Conservation (phyloP, 129 eudicot genomes). For the Flaveria brownii region DNA sequence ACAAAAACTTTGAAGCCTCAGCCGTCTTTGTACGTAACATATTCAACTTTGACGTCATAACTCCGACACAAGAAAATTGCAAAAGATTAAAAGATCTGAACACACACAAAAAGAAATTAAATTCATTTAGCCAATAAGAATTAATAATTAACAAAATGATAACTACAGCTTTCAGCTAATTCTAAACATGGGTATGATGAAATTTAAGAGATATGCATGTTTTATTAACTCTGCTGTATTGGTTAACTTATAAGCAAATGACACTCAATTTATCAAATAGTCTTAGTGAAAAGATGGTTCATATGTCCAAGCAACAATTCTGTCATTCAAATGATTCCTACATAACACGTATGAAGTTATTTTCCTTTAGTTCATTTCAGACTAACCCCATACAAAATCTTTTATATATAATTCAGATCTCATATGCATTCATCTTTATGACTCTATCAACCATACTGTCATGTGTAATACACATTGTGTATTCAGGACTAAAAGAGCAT, state of each 20-base stretch:
- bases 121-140: slow-evolving; percentile 6
- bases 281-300: neutral
- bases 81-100: slow-evolving; percentile 18
- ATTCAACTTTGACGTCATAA: slow-evolving; percentile 31
- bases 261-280: neutral
- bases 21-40: slow-evolving; percentile 29
- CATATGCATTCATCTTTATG: neutral
- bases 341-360: neutral
- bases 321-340: neutral
- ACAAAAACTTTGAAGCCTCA: slow-evolving; percentile 33
- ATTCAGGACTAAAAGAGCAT: neutral
- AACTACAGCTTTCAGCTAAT: neutral
- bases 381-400: neutral
- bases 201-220: neutral
- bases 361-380: neutral
- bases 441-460: neutral
- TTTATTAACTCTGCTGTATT: neutral
- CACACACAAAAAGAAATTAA: slow-evolving; percentile 1
- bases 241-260: neutral
- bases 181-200: neutral
- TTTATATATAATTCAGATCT: neutral
- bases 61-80: neutral
- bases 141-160: neutral
- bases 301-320: neutral
- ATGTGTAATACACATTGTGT: neutral